Evolutionary conservation across 2,329 filamentous ascomycete species (phyloP), one percentile per base, ranked within the genome.

Genomic region (Amphichorda felina): DNA sequence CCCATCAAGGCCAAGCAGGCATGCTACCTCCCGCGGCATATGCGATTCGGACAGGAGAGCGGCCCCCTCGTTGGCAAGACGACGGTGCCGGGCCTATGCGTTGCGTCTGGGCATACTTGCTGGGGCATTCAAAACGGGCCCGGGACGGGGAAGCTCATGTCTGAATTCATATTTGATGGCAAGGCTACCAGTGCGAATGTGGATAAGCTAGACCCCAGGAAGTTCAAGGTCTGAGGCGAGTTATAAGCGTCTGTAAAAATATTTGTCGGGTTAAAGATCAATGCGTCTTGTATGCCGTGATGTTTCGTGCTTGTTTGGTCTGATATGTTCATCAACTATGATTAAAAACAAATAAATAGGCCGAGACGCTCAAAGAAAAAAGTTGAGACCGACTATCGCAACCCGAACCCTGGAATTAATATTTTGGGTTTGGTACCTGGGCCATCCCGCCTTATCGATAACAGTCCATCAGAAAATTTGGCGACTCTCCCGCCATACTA

Each of bases 91-190:
- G 87, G 88, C 0, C 50, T 96, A 30, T 79, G 82, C 55, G 66
- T 96, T 40, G 91, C 91, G 1, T 72, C 85, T 0, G 91, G 91
- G 0, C 91, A 98, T 63, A 94, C 87, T 2, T 96, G 89, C 61
- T 98, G 91, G 91, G 91, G 91, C 0, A 94, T 98, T 16, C 89
- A 96, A 61, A 96, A 98, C 60, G 86, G 79, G 1, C 88, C 89
- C 1, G 91, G 72, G 2, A 96, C 89, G 7, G 84, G 84, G 4
- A 84, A 79, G 58, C 55, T 89, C 27, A 80, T 91, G 64, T 80
- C 81, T 26, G 82, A 89, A 56, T 76, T 83, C 57, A 61, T 91
- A 2, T 76, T 88, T 48, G 82, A 88, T 37, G 83, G 82, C 1
- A 58, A 63, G 40, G 72, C 79, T 1, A 77, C 57, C 49, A 87